A percentile compares a stretch with the other conserved stretches of the same genome.
These are phyloP conservation scores for Scenedesmus sp. DNA, from an alignment of 163 green algal species.

Conservation along the genomic window DNA sequence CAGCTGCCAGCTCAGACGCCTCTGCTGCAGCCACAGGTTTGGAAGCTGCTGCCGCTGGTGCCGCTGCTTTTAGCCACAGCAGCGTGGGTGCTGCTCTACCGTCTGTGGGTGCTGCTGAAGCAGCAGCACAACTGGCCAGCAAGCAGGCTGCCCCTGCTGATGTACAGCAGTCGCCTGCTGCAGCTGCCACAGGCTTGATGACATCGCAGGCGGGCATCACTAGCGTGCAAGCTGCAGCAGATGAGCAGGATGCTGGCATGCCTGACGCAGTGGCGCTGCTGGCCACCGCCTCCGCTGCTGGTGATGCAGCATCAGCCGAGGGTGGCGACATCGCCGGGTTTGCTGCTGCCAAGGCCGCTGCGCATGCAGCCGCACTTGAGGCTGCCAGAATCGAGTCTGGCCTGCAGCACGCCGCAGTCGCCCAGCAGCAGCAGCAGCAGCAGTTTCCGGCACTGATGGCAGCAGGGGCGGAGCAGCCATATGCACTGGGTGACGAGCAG, in stretches of 20 bases:
- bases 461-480: neutral
- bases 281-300: neutral
- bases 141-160: neutral
- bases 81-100: neutral
- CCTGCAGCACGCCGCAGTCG: neutral
- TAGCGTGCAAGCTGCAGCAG: neutral
- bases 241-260: neutral
- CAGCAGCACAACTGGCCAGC: neutral
- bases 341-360: neutral
- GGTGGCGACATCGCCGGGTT: neutral
- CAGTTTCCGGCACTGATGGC: neutral
- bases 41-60: neutral
- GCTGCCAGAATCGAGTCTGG: neutral
- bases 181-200: neutral
- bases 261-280: neutral
- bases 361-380: neutral
- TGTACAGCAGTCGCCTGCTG: neutral
- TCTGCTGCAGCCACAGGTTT: neutral
- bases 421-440: constrained; percentile 38
- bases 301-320: neutral
- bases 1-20: neutral
- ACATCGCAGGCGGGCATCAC: neutral
- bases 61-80: neutral
- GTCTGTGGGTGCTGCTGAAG: neutral
- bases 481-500: neutral